phyloP scores from a whole-genome alignment of 2,329 filamentous ascomycete species.

The Cladophialophora bantiana region DNA sequence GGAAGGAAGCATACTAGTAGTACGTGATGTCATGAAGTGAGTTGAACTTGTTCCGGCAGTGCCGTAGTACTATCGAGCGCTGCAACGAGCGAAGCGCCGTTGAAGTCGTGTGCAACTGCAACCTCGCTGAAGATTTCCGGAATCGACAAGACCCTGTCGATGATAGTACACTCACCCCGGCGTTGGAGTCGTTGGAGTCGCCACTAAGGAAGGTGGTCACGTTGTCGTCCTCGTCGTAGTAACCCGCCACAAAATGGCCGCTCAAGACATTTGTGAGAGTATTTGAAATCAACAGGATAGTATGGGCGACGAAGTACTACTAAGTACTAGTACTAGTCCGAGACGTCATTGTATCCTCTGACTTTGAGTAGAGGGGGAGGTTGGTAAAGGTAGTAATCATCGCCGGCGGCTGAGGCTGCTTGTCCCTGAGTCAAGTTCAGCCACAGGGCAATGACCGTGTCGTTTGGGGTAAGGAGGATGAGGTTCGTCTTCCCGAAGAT shows the following conservation, averaged over 20 bases:
- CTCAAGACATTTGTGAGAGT: conserved; percentile 27
- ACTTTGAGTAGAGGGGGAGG: conserved; percentile 18
- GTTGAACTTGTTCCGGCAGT: conserved; percentile 24
- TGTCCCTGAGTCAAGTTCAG: conserved; percentile 6
- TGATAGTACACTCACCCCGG: conserved; percentile 16
- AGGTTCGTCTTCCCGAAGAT: conserved; percentile 23
- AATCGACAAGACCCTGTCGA: conserved; percentile 18
- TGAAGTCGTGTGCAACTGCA: conserved; percentile 21
- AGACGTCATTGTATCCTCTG: conserved; percentile 15
- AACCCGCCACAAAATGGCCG: conserved; percentile 21
- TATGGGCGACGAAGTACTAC: conserved; percentile 19
- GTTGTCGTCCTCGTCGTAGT: conserved; percentile 25
- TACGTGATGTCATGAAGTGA: conserved; percentile 24
- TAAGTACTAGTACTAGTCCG: too few relatives aligned
- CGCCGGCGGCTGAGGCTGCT: conserved; percentile 6
- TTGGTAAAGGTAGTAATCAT: conserved; percentile 22
- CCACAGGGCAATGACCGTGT: conserved; percentile 22
- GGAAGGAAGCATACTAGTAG: too few relatives aligned
- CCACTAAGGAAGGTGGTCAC: conserved; percentile 20
- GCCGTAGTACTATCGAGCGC: conserved; percentile 22
- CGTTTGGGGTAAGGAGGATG: conserved; percentile 25
- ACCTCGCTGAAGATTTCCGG: conserved; percentile 11
- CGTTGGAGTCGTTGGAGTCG: conserved; percentile 7
- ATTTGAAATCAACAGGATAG: conserved; percentile 17
- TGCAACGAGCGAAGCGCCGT: conserved; percentile 25